A percentile compares a stretch with the other conserved stretches of the same genome.
phyloP scores from a whole-genome alignment of 2,329 filamentous ascomycete species.

The Verticillium tricorpus region DNA sequence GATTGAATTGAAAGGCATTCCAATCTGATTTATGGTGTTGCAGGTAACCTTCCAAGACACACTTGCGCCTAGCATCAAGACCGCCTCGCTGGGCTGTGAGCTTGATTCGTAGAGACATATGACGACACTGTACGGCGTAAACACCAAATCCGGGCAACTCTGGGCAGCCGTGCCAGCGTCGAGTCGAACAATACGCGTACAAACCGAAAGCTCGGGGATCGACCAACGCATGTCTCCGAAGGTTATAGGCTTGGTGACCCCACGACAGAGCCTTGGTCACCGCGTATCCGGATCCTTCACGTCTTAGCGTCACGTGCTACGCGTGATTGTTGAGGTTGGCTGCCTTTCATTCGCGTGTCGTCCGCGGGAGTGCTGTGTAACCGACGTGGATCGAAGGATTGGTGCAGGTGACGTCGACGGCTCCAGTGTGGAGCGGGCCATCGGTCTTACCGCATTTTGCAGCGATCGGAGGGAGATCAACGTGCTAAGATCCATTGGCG shows the following conservation, averaged over 20 bases:
- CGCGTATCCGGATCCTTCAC: neutral
- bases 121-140: neutral
- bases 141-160: neutral
- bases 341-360: neutral
- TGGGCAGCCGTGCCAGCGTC: neutral
- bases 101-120: neutral
- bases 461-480: neutral
- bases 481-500: neutral
- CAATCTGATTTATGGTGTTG: neutral
- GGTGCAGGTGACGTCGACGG: neutral
- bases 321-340: neutral
- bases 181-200: neutral
- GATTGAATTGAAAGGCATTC: too few species aligned
- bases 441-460: neutral
- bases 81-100: neutral
- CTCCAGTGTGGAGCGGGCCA: neutral
- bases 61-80: too few species aligned
- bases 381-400: neutral
- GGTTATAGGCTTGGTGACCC: neutral
- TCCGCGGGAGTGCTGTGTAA: neutral
- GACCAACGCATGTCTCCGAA: neutral
- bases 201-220: neutral
- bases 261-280: neutral
- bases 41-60: too few species aligned
- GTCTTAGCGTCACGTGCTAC: neutral